A percentile compares a stretch with the other conserved stretches of the same genome.
phyloP scores from a whole-genome alignment of 1,284 basidiomycete species.

The Boletellus deceptivus region DNA sequence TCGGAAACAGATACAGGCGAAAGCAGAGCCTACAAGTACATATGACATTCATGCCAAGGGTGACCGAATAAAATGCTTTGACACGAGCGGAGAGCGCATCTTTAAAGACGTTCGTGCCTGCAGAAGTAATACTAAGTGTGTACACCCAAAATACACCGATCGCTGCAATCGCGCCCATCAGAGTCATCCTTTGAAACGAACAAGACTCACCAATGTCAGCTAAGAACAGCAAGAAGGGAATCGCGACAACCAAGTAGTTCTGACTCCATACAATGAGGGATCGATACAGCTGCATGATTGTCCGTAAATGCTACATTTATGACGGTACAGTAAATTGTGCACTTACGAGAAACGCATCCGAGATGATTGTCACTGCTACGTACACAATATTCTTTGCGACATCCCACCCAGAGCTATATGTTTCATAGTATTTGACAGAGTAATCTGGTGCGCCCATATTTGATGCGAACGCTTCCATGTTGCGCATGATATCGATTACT shows the following conservation, averaged over 20 bases:
- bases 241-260: constrained; percentile 1
- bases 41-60: constrained; percentile 18
- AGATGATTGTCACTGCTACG: constrained; percentile 17
- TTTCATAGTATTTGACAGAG: constrained; percentile 8
- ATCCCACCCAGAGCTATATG: constrained; percentile 7
- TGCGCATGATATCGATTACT: constrained; percentile 11
- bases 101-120: constrained; percentile 6
- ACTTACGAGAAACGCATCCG: constrained; percentile 22
- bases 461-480: constrained; percentile 18
- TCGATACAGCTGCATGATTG: constrained; percentile 24
- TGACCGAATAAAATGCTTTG: constrained; percentile 15
- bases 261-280: constrained; percentile 24
- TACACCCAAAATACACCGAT: constrained; percentile 20
- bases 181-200: not conserved
- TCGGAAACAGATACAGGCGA: not conserved
- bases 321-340: not conserved
- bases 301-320: not conserved
- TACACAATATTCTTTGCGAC: constrained; percentile 14
- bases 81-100: constrained; percentile 8
- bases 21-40: constrained; percentile 16
- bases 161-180: not conserved
- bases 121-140: constrained; percentile 8
- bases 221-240: constrained; percentile 18
- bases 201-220: constrained; percentile 20
- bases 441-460: constrained; percentile 10